Conservation (phyloP, 352 stramenopile species). For the Phytopythium oedochilum region DNA sequence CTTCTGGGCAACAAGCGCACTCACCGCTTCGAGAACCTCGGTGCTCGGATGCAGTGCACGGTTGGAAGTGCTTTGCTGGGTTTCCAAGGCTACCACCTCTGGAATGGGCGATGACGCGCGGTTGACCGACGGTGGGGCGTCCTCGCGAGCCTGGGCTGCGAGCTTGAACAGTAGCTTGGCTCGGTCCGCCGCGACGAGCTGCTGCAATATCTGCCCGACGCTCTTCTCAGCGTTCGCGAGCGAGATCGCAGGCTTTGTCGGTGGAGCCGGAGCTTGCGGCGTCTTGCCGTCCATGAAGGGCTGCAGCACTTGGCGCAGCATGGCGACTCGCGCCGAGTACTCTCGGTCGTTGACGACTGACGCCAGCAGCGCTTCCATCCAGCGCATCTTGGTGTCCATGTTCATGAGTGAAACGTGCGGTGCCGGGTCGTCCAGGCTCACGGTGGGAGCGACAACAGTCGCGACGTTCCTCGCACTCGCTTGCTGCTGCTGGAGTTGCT, state of each 20-base stretch:
- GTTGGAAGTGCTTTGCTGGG: conserved; percentile 2
- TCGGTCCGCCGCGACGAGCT: conserved; percentile 21
- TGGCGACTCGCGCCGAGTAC: conserved; percentile 31
- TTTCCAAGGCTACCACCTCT: conserved; percentile 7
- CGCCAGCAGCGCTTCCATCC: conserved; percentile 48
- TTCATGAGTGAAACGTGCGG: conserved; percentile 28
- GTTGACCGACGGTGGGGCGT: conserved; percentile 10
- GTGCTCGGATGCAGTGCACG: not conserved
- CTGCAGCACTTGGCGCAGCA: conserved; percentile 40
- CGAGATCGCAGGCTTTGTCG: conserved; percentile 6
- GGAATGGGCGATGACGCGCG: conserved; percentile 32
- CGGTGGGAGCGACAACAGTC: conserved; percentile 2
- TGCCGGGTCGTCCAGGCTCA: conserved; percentile 30
- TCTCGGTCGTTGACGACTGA: conserved; percentile 35
- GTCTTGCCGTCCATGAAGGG: conserved; percentile 43
- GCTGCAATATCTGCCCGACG: conserved; percentile 19
- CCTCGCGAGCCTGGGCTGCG: conserved; percentile 1
- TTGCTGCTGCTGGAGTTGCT: conserved; percentile 9
- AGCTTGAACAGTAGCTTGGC: conserved; percentile 23
- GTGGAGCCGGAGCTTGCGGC: not conserved
- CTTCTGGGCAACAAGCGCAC: conserved; percentile 26
- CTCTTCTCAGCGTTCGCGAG: conserved; percentile 19
- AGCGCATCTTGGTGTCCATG: conserved; percentile 54
- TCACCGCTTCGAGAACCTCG: conserved; percentile 30
- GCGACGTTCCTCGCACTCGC: not conserved